phyloP scores from a whole-genome alignment of 495 filamentous ascomycete genomes.

The Penicillium riverlandense region DNA sequence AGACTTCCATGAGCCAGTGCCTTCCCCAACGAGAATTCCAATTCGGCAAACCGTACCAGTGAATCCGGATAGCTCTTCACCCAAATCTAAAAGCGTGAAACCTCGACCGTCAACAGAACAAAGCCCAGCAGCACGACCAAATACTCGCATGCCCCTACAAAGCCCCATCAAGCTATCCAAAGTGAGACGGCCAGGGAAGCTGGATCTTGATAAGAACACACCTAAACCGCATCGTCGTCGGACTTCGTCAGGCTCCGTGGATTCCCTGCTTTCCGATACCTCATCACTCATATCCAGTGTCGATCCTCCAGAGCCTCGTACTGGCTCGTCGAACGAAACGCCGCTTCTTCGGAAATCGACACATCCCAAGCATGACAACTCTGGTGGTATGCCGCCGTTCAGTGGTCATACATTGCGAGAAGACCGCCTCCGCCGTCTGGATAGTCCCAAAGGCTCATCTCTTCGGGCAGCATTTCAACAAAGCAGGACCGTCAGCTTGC shows the following conservation, averaged over 20 bases:
- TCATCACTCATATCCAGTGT: constrained; percentile 31
- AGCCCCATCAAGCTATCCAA: constrained; percentile 37
- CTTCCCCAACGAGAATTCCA: too few species aligned
- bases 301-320: constrained; percentile 18
- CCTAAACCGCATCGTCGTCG: constrained; percentile 18
- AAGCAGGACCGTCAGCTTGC: constrained; percentile 31
- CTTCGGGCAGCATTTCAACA: constrained; percentile 17
- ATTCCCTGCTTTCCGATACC: constrained; percentile 27
- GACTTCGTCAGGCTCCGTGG: constrained; percentile 26
- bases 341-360: background rate
- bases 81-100: background rate
- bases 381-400: too few species aligned
- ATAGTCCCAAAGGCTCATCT: constrained; percentile 17
- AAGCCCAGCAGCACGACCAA: background rate
- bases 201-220: constrained; percentile 17
- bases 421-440: constrained; percentile 24
- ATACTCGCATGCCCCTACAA: constrained; percentile 23
- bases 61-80: background rate
- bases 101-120: background rate
- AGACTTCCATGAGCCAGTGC: too few species aligned
- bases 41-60: too few species aligned
- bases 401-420: constrained; percentile 26
- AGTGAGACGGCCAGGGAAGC: constrained; percentile 12
- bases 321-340: constrained; percentile 23
- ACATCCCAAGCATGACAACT: too few species aligned